phyloP scores from a whole-genome alignment of 2,329 filamentous ascomycete species.

The Calonectria pseudoturangicola region DNA sequence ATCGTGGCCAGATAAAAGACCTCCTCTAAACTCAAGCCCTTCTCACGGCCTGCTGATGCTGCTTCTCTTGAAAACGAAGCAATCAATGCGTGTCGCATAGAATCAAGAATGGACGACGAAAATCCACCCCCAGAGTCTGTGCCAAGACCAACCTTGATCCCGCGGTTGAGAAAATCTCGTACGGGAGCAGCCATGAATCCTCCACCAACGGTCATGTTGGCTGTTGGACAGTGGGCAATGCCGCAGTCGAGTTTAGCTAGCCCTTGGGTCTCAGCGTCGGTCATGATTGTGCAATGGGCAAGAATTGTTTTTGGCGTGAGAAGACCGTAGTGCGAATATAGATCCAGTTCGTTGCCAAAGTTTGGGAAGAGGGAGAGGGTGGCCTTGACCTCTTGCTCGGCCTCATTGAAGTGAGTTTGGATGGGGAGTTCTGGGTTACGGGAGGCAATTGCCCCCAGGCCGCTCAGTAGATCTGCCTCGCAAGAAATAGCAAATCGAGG shows the following conservation, averaged over 20 bases:
- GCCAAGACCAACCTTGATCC: conserved; percentile 79
- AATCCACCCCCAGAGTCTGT: conserved; percentile 80
- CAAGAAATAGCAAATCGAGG: conserved; percentile 79
- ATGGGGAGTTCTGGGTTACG: conserved; percentile 71
- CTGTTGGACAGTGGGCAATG: conserved; percentile 78
- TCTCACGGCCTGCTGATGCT: conserved; percentile 62
- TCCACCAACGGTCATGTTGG: conserved; percentile 78
- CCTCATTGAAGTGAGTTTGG: conserved; percentile 82
- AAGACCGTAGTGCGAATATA: conserved; percentile 74
- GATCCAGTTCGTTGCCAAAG: conserved; percentile 74
- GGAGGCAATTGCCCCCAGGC: conserved; percentile 72
- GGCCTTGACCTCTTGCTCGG: conserved; percentile 74
- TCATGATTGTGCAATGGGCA: conserved; percentile 80
- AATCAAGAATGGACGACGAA: conserved; percentile 75
- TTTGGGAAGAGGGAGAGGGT: conserved; percentile 74
- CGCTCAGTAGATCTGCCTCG: conserved; percentile 70
- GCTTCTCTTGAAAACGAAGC: conserved; percentile 69
- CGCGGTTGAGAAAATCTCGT: conserved; percentile 72
- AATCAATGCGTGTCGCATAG: conserved; percentile 75
- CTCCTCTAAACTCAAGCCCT: conserved; percentile 69
- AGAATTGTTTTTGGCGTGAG: conserved; percentile 75
- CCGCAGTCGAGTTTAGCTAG: conserved; percentile 71
- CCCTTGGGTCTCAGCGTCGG: conserved; percentile 71
- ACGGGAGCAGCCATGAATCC: conserved; percentile 79
- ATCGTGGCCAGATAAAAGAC: conserved; percentile 76